phyloP scores from a whole-genome alignment of 306 rosid genomes.

The Malus sylvestris region DNA sequence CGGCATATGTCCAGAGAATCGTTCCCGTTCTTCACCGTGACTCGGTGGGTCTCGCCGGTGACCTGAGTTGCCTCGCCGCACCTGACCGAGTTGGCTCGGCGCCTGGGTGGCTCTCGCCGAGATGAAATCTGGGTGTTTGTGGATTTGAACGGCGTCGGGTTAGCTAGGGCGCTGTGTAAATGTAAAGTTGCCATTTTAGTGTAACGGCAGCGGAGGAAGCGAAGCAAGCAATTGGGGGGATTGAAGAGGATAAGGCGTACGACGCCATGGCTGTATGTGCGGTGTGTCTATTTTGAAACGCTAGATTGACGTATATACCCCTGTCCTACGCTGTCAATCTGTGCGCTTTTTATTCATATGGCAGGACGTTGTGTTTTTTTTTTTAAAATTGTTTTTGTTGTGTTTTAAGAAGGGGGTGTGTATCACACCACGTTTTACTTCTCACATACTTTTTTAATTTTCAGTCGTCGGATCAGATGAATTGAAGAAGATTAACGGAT shows the following conservation, averaged over 20 bases:
- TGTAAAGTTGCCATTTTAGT: slow-evolving; percentile 6
- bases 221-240: background rate
- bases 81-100: slow-evolving; percentile 23
- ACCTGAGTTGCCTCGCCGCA: slow-evolving; percentile 29
- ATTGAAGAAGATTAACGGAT: too few relatives aligned
- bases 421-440: too few relatives aligned
- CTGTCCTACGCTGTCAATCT: background rate
- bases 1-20: slow-evolving; percentile 71
- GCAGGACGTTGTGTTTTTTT: too few relatives aligned
- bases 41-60: slow-evolving; percentile 30
- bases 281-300: background rate
- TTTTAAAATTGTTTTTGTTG: too few relatives aligned
- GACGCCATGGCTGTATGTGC: background rate
- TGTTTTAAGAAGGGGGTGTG: too few relatives aligned
- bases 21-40: slow-evolving; percentile 44
- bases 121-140: background rate
- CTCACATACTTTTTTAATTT: too few relatives aligned
- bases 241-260: background rate
- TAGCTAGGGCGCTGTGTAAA: background rate
- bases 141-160: slow-evolving; percentile 10
- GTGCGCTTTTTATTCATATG: too few relatives aligned
- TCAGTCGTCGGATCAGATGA: too few relatives aligned
- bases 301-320: background rate
- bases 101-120: background rate
- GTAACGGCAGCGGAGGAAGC: background rate